Evolutionary conservation across 345 rosid genomes (phyloP).

Genomic region (Corchorus capsularis): DNA sequence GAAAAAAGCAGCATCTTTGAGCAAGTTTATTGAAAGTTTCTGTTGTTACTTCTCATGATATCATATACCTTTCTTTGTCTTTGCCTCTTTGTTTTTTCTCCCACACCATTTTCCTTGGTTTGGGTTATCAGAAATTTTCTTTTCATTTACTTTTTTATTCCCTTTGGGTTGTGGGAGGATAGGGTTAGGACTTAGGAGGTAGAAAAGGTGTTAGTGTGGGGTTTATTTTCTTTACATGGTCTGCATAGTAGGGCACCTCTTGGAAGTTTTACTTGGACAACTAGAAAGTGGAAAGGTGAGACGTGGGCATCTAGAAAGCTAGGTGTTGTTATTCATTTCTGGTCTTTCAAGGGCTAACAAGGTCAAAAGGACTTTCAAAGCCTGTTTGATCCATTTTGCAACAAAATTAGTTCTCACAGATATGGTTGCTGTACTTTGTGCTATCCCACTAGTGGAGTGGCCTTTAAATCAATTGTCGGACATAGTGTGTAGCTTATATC

Average conservation of each 20-base stretch:
- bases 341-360: slow-evolving; percentile 5
- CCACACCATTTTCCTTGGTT: background rate
- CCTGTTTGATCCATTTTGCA: background rate
- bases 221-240: slow-evolving; percentile 8
- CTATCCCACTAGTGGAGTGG: background rate
- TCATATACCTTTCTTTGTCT: background rate
- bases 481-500: background rate
- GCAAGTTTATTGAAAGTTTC: slow-evolving; percentile 5
- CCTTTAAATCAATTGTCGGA: background rate
- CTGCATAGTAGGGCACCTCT: background rate
- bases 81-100: background rate
- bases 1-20: slow-evolving; percentile 11
- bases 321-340: background rate
- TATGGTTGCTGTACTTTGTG: background rate
- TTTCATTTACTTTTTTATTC: background rate
- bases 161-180: background rate
- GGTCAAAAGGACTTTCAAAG: background rate
- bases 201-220: background rate
- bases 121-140: background rate
- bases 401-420: too few relatives aligned
- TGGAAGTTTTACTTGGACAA: background rate
- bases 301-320: slow-evolving; percentile 7
- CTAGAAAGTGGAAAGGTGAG: slow-evolving; percentile 13
- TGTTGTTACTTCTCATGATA: background rate
- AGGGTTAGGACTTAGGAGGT: background rate